Base-by-base conservation (phyloP, 2,329 filamentous ascomycete genomes). In the Clonostachys solani region DNA sequence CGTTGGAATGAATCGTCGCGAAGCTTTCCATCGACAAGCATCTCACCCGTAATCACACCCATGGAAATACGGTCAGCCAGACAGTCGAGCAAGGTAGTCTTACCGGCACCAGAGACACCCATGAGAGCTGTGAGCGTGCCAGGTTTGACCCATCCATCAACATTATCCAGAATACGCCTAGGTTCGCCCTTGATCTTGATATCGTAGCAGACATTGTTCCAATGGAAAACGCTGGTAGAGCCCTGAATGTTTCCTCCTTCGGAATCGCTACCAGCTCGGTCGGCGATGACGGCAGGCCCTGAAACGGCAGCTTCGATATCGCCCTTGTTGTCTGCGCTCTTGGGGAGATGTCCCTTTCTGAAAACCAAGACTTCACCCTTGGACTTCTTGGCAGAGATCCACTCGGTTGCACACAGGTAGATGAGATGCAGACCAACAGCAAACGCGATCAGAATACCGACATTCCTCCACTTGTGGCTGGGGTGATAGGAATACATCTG, bases 21-120 rank as follows among this genome's bases (percentile, higher is more conserved):
- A 33, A 78, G 80, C 40, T 74, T 77, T 9, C 76, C 78, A 46
- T 80, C 73, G 15, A 81, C 75, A 5, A 79, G 64, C 78, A 95
- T 92, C 51, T 92, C 84, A 47, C 90, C 90, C 2, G 78, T 80
- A 36, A 95, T 87, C 16, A 94, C 84, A 61, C 90, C 90, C 81
- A 92, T 91, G 1, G 86, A 90, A 6, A 86, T 86, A 60, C 90
- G 85, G 47, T 86, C 87, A 33, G 90, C 90, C 46, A 95, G 74
- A n/a, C 88, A 87, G 65, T 95, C 88, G 18, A 95, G 72, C 8
- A 95, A 75, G 0, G 90, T 95, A 0, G 90, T 95, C 64, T 95
- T 95, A 42, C 90, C 90, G n/a, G 90, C 90, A 55, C 90, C 89
- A 15, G 86, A 89, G 6, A 90, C 87, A 66, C 60, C 60, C 59